A percentile compares a stretch with the other conserved stretches of the same genome.
phyloP scores from a whole-genome alignment of 148 eudicot genomes.

The Dysphania ambrosioides region DNA sequence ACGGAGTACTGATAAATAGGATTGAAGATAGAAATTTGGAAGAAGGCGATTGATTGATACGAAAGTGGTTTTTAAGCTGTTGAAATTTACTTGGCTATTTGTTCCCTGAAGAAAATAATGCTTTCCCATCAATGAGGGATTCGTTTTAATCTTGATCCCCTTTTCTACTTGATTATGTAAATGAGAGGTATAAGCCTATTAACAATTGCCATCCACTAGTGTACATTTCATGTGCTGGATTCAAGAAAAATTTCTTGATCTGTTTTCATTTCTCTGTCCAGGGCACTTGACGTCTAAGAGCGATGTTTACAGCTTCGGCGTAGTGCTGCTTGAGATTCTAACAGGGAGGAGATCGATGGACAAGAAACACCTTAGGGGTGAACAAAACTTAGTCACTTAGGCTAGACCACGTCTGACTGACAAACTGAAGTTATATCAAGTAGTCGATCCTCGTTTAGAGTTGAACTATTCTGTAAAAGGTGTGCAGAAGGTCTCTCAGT shows the following conservation, averaged over 20 bases:
- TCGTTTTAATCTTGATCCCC: too few relatives aligned
- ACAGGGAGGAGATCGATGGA: slow-evolving; percentile 94
- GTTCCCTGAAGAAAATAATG: too few relatives aligned
- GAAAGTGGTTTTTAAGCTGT: neutral
- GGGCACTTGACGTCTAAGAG: slow-evolving; percentile 97
- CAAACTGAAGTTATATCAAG: slow-evolving; percentile 66
- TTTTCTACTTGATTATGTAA: too few relatives aligned
- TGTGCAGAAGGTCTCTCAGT: slow-evolving; percentile 70
- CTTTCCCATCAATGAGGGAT: too few relatives aligned
- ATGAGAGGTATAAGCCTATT: too few relatives aligned
- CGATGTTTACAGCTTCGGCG: slow-evolving; percentile 93
- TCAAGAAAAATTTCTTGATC: too few relatives aligned
- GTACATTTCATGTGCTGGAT: neutral
- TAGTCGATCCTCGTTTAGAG: slow-evolving; percentile 88
- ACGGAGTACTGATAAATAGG: too few relatives aligned
- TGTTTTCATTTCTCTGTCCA: slow-evolving; percentile 25
- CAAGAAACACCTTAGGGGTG: slow-evolving; percentile 86
- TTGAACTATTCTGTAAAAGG: slow-evolving; percentile 87
- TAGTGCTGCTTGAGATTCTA: slow-evolving; percentile 81
- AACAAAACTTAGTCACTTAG: slow-evolving; percentile 91
- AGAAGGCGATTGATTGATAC: too few relatives aligned
- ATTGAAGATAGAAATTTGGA: too few relatives aligned
- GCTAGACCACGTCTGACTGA: slow-evolving; percentile 77
- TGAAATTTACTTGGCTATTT: too few relatives aligned
- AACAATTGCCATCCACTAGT: neutral